Conservation (phyloP, 768 basidiomycete species). For the Suillus lakei region DNA sequence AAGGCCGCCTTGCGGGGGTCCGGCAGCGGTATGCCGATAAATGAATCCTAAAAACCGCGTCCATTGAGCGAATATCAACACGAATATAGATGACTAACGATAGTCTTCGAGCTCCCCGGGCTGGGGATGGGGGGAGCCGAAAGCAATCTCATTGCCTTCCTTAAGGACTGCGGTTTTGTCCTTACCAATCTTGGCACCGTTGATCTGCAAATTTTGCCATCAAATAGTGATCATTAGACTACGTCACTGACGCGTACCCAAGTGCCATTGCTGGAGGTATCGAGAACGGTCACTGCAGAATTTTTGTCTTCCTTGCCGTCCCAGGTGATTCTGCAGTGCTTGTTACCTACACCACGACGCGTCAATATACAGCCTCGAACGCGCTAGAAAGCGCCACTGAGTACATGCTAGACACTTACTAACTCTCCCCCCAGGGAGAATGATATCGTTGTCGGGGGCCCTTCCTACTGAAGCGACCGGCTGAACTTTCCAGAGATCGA, state of each 20-base stretch:
- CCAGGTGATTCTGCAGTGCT: conserved; percentile 43
- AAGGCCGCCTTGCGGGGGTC: conserved; percentile 54
- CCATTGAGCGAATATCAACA: background rate
- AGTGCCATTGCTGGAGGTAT: conserved; percentile 50
- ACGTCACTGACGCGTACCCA: conserved; percentile 31
- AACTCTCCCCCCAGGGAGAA: conserved; percentile 74
- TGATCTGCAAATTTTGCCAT: conserved; percentile 34
- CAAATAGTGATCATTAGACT: background rate
- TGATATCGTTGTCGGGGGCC: conserved; percentile 51
- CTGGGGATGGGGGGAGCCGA: conserved; percentile 65
- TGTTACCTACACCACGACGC: conserved; percentile 41
- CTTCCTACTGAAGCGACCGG: conserved; percentile 61
- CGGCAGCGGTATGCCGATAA: conserved; percentile 65
- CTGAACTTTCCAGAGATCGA: conserved; percentile 64
- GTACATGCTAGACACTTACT: conserved; percentile 50
- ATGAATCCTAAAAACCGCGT: conserved; percentile 58
- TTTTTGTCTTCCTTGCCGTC: conserved; percentile 36
- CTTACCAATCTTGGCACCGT: conserved; percentile 44
- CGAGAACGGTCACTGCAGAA: conserved; percentile 38
- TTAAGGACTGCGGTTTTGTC: conserved; percentile 46
- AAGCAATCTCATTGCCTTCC: conserved; percentile 84
- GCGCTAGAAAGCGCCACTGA: conserved; percentile 15
- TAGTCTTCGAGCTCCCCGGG: conserved; percentile 67
- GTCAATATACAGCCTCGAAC: conserved; percentile 22
- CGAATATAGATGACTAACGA: conserved; percentile 50